A percentile compares a stretch with the other conserved stretches of the same genome.
Evolutionary conservation across 495 filamentous ascomycete genomes (phyloP).

Genomic region (Penicillium parvum): DNA sequence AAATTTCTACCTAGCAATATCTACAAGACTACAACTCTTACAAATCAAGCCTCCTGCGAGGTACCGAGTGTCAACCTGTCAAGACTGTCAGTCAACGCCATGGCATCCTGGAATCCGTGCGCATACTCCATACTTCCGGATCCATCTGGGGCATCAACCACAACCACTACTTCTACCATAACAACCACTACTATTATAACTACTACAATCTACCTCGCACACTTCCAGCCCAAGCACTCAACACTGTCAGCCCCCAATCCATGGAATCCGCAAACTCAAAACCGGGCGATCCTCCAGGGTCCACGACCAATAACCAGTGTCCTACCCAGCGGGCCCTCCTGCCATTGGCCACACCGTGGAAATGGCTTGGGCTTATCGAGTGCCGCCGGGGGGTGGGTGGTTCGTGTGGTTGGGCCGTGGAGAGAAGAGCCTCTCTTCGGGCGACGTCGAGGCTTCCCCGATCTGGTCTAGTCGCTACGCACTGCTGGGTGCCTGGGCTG

Average conservation of each 20-base stretch:
- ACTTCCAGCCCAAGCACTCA: neutral
- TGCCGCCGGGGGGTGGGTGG: slow-evolving; percentile 7
- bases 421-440: slow-evolving; percentile 16
- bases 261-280: slow-evolving; percentile 25
- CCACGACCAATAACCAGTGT: slow-evolving; percentile 22
- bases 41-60: neutral
- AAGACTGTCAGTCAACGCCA: neutral
- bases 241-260: slow-evolving; percentile 3
- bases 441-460: slow-evolving; percentile 4
- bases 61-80: no score
- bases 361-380: slow-evolving; percentile 29
- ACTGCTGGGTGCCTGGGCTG: slow-evolving; percentile 8
- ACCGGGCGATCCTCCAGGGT: slow-evolving; percentile 22
- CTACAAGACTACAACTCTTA: neutral
- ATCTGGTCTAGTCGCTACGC: slow-evolving; percentile 8
- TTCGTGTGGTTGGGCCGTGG: slow-evolving; percentile 30
- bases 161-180: no score
- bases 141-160: no score
- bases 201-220: neutral
- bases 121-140: no score
- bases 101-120: neutral
- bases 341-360: slow-evolving; percentile 18
- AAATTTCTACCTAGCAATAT: no score
- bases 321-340: slow-evolving; percentile 1
- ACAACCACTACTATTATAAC: no score